Conservation (phyloP, 345 rosid species). For the Eucalyptus albens region DNA sequence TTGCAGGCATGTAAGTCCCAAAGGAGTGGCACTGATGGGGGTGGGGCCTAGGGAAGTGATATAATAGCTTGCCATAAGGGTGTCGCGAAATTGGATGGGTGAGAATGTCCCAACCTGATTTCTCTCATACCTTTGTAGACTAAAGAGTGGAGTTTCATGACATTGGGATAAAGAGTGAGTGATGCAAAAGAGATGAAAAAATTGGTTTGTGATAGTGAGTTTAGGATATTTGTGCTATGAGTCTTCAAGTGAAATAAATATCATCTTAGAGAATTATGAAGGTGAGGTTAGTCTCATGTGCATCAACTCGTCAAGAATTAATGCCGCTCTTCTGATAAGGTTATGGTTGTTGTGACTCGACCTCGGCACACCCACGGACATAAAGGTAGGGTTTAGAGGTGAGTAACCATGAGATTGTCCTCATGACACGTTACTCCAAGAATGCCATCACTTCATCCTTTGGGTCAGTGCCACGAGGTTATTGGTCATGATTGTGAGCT, state of each 20-base stretch:
- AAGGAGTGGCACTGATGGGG: not conserved
- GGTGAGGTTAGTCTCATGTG: not conserved
- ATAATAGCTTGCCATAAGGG: not conserved
- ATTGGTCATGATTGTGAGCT: too few species aligned
- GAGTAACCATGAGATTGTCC: too few species aligned
- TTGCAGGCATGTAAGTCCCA: not conserved
- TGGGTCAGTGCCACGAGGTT: too few species aligned
- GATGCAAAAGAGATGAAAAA: not conserved
- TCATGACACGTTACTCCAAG: too few species aligned
- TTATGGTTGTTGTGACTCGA: too few species aligned
- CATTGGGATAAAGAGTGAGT: not conserved
- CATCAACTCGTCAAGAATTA: too few species aligned
- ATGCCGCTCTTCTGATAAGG: not conserved
- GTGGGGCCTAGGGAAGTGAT: fast-evolving
- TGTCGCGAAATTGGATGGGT: not conserved
- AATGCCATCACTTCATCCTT: too few species aligned
- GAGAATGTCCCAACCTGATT: not conserved
- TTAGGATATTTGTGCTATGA: not conserved
- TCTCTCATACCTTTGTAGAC: not conserved
- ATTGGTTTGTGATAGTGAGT: not conserved
- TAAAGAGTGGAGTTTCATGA: not conserved
- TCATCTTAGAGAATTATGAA: not conserved
- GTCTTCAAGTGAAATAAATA: not conserved
- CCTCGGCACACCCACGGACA: too few species aligned
- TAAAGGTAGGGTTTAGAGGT: too few species aligned